A percentile compares a stretch with the other conserved stretches of the same genome.
phyloP scores from a whole-genome alignment of 169 alveolate genomes.

The Plasmodium cynomolgi region DNA sequence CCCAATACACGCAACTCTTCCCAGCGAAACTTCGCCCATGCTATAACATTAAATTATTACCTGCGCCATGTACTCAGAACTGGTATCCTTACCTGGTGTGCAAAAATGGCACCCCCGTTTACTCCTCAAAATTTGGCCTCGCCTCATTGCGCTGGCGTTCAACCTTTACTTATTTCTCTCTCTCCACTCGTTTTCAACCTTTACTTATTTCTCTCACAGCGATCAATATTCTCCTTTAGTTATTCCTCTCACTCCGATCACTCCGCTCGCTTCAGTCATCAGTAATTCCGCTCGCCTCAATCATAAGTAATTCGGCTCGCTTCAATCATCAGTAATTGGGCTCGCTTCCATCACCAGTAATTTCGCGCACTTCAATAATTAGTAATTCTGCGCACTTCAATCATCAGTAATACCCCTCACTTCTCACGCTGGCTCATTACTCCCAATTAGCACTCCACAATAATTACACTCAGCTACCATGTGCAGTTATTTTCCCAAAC shows the following conservation, averaged over 20 bases:
- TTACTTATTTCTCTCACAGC: not conserved
- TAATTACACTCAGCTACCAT: not conserved
- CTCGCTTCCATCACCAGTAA: too few species aligned
- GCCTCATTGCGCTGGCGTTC: not conserved
- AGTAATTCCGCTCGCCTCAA: too few species aligned
- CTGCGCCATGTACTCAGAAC: not conserved
- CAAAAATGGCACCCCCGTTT: not conserved
- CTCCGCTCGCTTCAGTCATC: not conserved
- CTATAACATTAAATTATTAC: not conserved
- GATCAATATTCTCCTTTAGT: too few species aligned
- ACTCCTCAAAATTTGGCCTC: not conserved
- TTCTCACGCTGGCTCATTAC: not conserved
- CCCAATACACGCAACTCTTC: not conserved
- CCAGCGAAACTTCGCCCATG: not conserved
- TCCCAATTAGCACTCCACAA: not conserved
- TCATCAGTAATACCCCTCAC: not conserved
- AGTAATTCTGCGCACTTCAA: not conserved
- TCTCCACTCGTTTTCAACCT: not conserved
- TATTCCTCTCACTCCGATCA: too few species aligned
- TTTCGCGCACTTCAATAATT: not conserved
- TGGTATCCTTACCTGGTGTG: not conserved
- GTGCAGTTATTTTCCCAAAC: not conserved
- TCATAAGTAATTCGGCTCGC: too few species aligned
- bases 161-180: not conserved
- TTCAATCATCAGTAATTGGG: not conserved